Evolutionary conservation across 345 rosid species (phyloP).

Genomic region (Melastoma malabathricum): DNA sequence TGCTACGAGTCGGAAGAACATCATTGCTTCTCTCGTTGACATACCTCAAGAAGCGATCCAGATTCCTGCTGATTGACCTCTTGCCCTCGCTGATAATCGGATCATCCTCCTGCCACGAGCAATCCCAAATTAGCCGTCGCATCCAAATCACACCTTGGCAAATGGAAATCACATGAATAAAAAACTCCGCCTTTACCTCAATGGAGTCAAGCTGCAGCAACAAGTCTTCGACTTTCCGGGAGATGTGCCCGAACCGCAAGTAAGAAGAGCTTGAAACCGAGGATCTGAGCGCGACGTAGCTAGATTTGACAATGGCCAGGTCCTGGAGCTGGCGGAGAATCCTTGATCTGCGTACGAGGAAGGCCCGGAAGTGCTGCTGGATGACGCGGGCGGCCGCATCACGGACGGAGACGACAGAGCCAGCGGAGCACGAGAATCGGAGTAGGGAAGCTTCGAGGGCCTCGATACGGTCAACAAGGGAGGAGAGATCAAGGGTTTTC

Average conservation of each 20-base stretch:
- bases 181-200: conserved; percentile 33
- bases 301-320: conserved; percentile 58
- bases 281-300: conserved; percentile 45
- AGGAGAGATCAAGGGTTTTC: conserved; percentile 23
- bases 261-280: conserved; percentile 36
- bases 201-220: conserved; percentile 62
- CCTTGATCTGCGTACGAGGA: conserved; percentile 67
- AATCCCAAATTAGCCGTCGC: not conserved
- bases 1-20: not conserved
- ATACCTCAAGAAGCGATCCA: conserved; percentile 46
- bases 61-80: conserved; percentile 51
- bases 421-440: conserved; percentile 26
- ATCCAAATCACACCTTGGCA: not conserved
- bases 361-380: conserved; percentile 62
- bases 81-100: conserved; percentile 72
- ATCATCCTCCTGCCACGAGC: conserved; percentile 36
- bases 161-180: conserved; percentile 2
- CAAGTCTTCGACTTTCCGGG: conserved; percentile 49
- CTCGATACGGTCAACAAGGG: conserved; percentile 16
- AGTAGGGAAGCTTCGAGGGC: conserved; percentile 15
- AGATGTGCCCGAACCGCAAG: conserved; percentile 29
- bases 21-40: conserved; percentile 39
- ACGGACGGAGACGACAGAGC: conserved; percentile 25
- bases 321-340: conserved; percentile 66
- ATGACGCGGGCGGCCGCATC: conserved; percentile 76